Evolutionary conservation across 371 early-diverging fungal species (phyloP), one percentile per base, ranked within the genome.

Genomic region (Mucor plumbeus): DNA sequence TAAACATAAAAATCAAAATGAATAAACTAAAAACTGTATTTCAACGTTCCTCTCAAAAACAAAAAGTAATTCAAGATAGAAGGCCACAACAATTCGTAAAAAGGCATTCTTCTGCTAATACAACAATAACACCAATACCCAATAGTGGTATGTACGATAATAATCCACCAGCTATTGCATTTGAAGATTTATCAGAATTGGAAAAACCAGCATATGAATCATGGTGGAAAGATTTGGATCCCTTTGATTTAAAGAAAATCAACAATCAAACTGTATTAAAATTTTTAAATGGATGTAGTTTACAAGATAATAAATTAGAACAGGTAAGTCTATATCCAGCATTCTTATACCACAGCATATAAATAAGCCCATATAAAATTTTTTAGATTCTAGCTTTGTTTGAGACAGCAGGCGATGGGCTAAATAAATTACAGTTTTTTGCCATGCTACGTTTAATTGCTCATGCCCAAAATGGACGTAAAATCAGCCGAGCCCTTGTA

Each of bases 171-270:
- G 55, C 70, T 15, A 65, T 80, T 31, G 35, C 40, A 36, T 64
- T 73, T 31, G 66, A 64, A 47, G 77, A 80, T 19, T 63, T 79
- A 34, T 77, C 80, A 31, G 75, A 76, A n/a, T 54, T 54, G 41
- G 82, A 82, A 38, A 72, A 63, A 47, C 47, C 48, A 7, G 73
- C 76, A n/a, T 82, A 82, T 61, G 63, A 59, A 31, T 71, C 81
- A 14, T 83, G 83, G 83, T 83, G 80, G 81, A 80, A 74, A 57
- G 81, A 79, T 59, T 54, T 83, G 5, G 81, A 80, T 65, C 83
- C 81, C 10, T 83, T 83, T 67, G 68, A 64, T 13, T 64, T 77
- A 7, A 67, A 74, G 11, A 63, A 62, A 35, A 69, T 79, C 36
- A 72, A 79, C 58, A 77, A 76, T 34, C 65, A 74, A 38, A 75